Base-by-base conservation (phyloP, 345 rosid species). In the Raphanus raphanistrum region DNA sequence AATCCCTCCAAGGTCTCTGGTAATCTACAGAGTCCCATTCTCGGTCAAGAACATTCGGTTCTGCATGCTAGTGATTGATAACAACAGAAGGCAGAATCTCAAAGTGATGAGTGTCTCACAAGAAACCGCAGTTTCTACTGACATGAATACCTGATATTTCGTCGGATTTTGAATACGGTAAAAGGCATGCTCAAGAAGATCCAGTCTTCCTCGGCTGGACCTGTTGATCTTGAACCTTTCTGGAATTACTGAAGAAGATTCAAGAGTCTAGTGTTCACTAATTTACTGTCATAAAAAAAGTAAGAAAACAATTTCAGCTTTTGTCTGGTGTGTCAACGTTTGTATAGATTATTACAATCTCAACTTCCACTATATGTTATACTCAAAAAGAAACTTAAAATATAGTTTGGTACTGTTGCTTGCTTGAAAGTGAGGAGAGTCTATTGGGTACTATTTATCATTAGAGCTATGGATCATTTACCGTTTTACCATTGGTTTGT, bases 31-130 rank as follows among this genome's bases (percentile, higher is more conserved):
- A 76, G 60, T 52, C 82, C 86, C 16, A 73, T 70, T 79, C 70
- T 83, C 0, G 55, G 74, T 66, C 92, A 81, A 35, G 91, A 91
- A 17, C 83, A 86, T 17, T 82, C 96, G 1, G 75, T 87, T 57
- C 60, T 90, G 21, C 84, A 85, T 67, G 82, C 90, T 50, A 69
- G n/a, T 89, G 66, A 76, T 90, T 3, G 91, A 84, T 54, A 86
- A 76, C 82, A 79, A 83, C 48, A 83, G 81, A 28, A 82, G 79
- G 43, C 86, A 82, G 66, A 43, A 81, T 66, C 79, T 77, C 80
- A 87, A 88, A 79, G 69, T 81, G 48, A 89, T 86, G 69, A 84
- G 89, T 86, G 87, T 70, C 28, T 86, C 97, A 5, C 95, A 86
- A 63, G 96, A 88, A 71, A 84, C 90, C 3, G 87, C 82, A 16